Evolutionary conservation across 2,329 filamentous ascomycete genomes (phyloP).

Genomic region (Colletotrichum sp.): DNA sequence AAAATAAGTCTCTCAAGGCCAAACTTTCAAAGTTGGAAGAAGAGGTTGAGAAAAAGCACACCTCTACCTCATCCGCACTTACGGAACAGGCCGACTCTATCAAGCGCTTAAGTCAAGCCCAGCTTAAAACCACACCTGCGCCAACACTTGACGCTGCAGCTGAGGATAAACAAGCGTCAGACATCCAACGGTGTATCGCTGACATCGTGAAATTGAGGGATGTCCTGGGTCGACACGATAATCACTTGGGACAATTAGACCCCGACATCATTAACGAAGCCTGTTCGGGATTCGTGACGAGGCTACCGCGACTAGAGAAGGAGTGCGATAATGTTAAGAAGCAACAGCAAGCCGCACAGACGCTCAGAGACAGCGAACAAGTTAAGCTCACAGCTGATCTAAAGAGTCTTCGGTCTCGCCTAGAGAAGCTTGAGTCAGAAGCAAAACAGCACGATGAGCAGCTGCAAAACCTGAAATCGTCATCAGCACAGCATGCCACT

Average conservation of each 20-base stretch:
- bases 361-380: background rate
- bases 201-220: background rate
- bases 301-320: constrained; percentile 5
- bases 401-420: background rate
- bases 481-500: background rate
- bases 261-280: background rate
- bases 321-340: background rate
- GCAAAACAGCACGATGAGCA: background rate
- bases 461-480: background rate
- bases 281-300: background rate
- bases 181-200: background rate
- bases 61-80: background rate
- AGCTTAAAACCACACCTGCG: background rate
- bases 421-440: background rate
- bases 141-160: background rate
- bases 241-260: constrained; percentile 13
- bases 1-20: constrained; percentile 5
- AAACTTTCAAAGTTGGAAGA: background rate
- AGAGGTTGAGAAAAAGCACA: background rate
- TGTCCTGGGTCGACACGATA: background rate
- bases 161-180: background rate
- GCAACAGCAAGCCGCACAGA: background rate
- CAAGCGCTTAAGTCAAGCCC: background rate
- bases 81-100: background rate
- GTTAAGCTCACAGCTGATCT: background rate